Evolutionary conservation across 2,329 filamentous ascomycete species (phyloP).

Genomic region (Apiospora marii): DNA sequence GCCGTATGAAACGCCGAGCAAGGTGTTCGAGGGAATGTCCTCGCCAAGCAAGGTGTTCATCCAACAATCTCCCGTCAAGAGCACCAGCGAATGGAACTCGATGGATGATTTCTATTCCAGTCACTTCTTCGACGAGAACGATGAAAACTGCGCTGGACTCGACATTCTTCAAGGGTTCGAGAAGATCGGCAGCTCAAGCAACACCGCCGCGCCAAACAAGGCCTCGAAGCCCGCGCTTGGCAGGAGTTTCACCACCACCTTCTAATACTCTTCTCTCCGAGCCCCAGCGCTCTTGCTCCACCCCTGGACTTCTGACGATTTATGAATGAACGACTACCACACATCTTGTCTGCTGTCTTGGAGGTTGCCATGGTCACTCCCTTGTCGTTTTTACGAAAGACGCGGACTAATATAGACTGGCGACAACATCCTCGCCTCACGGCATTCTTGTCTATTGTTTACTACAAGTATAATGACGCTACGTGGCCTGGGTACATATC

Average conservation of each 20-base stretch:
- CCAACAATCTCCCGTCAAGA: slow-evolving; percentile 49
- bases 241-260: slow-evolving; percentile 48
- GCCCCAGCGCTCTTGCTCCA: slow-evolving; percentile 23
- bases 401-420: slow-evolving; percentile 33
- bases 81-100: slow-evolving; percentile 48
- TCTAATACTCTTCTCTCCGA: slow-evolving; percentile 38
- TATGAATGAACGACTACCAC: slow-evolving; percentile 33
- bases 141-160: slow-evolving; percentile 65
- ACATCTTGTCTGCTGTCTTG: slow-evolving; percentile 18
- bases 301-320: slow-evolving; percentile 26
- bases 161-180: slow-evolving; percentile 80
- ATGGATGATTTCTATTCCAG: slow-evolving; percentile 61
- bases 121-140: slow-evolving; percentile 66
- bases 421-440: slow-evolving; percentile 36
- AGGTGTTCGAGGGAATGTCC: slow-evolving; percentile 60
- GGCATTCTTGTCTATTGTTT: slow-evolving; percentile 41
- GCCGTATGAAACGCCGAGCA: slow-evolving; percentile 64
- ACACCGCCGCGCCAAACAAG: slow-evolving; percentile 37
- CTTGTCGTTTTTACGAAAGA: slow-evolving; percentile 22
- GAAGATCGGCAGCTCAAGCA: slow-evolving; percentile 68
- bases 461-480: slow-evolving; percentile 38
- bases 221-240: slow-evolving; percentile 46
- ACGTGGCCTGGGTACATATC: slow-evolving; percentile 37
- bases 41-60: slow-evolving; percentile 63
- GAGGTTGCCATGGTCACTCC: slow-evolving; percentile 24